Evolutionary conservation across 208 protist species (phyloP).

Genomic region (Crithidia bombi): DNA sequence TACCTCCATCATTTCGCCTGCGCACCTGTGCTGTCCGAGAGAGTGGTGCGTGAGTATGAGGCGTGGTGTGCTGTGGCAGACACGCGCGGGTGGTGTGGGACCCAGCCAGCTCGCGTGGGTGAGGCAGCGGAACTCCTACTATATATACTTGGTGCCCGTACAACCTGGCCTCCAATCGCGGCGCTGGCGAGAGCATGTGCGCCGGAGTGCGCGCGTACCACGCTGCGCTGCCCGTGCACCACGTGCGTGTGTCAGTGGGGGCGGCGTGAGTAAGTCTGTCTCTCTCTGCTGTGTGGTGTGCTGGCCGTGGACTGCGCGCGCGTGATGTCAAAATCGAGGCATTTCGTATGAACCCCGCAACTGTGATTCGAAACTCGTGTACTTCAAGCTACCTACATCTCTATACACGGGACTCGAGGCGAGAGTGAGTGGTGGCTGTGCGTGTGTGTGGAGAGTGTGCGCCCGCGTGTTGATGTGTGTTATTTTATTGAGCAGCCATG

Average conservation of each 20-base stretch:
- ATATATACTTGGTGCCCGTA: conserved; percentile 26
- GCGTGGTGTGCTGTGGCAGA: neutral
- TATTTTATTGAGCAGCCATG: conserved; percentile 2
- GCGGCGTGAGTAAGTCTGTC: neutral
- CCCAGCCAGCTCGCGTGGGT: conserved; percentile 22
- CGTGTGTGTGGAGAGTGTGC: neutral
- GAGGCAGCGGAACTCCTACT: conserved; percentile 38
- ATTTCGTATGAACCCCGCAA: conserved; percentile 65
- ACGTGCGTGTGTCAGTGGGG: conserved; percentile 12
- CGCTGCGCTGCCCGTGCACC: neutral
- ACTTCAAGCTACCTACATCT: conserved; percentile 52
- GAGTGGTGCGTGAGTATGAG: neutral
- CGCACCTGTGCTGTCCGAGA: conserved; percentile 30
- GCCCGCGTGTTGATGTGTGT: neutral
- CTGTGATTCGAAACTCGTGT: conserved; percentile 57
- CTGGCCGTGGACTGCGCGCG: neutral
- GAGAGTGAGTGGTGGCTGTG: neutral
- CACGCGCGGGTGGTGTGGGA: neutral
- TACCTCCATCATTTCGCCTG: conserved; percentile 29
- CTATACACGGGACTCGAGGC: conserved; percentile 50
- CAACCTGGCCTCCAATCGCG: conserved; percentile 35
- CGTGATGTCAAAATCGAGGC: conserved; percentile 40
- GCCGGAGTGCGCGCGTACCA: neutral
- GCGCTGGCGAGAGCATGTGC: conserved; percentile 26
- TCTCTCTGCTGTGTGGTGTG: conserved; percentile 10